Evolutionary conservation across 495 filamentous ascomycete species (phyloP).

Genomic region (Penicillium psychrofluorescens): DNA sequence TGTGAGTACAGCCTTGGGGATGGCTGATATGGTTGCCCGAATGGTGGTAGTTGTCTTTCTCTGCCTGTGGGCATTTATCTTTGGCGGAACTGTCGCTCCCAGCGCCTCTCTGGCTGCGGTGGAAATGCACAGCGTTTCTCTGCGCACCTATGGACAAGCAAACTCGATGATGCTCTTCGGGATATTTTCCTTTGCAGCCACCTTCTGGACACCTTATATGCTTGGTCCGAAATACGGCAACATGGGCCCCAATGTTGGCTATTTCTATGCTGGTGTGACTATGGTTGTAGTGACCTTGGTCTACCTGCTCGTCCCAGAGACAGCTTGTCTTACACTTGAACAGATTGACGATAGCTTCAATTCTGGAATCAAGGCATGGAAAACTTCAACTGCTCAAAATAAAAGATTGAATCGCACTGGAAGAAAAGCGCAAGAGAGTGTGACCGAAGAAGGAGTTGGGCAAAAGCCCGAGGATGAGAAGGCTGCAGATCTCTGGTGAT

Average conservation of each 20-base stretch:
- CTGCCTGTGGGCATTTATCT: conserved; percentile 22
- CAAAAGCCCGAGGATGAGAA: too few species aligned
- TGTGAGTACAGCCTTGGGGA: conserved; percentile 12
- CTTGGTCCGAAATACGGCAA: conserved; percentile 15
- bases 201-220: conserved; percentile 27
- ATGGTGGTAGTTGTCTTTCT: conserved; percentile 18
- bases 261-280: conserved; percentile 23
- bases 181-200: conserved; percentile 19
- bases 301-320: conserved; percentile 21
- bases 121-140: conserved; percentile 23
- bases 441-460: too few species aligned
- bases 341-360: conserved; percentile 23
- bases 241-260: conserved; percentile 24
- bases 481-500: too few species aligned
- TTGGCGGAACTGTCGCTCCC: conserved; percentile 20
- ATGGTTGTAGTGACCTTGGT: conserved; percentile 10
- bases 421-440: too few species aligned
- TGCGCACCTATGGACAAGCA: conserved; percentile 26
- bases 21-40: conserved; percentile 1
- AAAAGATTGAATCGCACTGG: not conserved
- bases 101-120: conserved; percentile 13
- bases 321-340: conserved; percentile 19
- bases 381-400: conserved; percentile 15
- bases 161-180: conserved; percentile 18
- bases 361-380: conserved; percentile 15